phyloP scores from a whole-genome alignment of 805 yeast species.

The Sugiyamaella boreocaroliniensis region DNA sequence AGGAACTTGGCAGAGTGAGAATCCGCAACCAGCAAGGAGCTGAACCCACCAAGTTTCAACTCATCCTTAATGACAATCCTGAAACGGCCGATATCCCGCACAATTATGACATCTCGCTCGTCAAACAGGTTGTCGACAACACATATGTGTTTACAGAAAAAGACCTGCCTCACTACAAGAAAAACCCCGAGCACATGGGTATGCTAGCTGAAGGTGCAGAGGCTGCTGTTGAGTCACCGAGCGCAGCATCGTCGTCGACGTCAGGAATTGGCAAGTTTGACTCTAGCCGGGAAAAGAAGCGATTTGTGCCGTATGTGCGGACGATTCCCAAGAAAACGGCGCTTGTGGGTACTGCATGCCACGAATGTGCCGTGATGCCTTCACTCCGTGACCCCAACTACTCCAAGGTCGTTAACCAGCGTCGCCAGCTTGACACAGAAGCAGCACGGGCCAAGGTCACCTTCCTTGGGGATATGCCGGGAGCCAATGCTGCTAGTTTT shows the following conservation, averaged over 20 bases:
- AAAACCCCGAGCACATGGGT: conserved; percentile 24
- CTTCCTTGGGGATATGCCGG: conserved; percentile 71
- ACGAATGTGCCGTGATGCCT: conserved; percentile 87
- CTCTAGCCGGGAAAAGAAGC: conserved; percentile 17
- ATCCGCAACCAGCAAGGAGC: conserved; percentile 36
- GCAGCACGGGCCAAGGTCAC: conserved; percentile 57
- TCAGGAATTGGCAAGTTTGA: neutral
- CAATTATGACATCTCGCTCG: conserved; percentile 72
- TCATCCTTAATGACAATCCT: conserved; percentile 34
- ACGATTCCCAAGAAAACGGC: conserved; percentile 86
- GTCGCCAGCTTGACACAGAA: conserved; percentile 39
- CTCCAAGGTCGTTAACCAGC: conserved; percentile 50
- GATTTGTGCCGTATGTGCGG: conserved; percentile 72
- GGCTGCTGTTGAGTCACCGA: neutral
- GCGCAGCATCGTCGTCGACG: neutral
- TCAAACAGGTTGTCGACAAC: conserved; percentile 74
- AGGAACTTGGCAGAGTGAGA: conserved; percentile 69
- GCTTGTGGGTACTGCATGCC: conserved; percentile 78
- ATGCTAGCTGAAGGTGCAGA: conserved; percentile 2
- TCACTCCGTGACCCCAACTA: conserved; percentile 67
- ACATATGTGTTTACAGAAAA: conserved; percentile 85
- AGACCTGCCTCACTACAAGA: conserved; percentile 45
- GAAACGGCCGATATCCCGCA: conserved; percentile 60
- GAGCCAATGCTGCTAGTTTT: conserved; percentile 71
- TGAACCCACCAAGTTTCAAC: conserved; percentile 30